Evolutionary conservation across 129 eudicot genomes (phyloP).

Genomic region (Escallonia rubra): DNA sequence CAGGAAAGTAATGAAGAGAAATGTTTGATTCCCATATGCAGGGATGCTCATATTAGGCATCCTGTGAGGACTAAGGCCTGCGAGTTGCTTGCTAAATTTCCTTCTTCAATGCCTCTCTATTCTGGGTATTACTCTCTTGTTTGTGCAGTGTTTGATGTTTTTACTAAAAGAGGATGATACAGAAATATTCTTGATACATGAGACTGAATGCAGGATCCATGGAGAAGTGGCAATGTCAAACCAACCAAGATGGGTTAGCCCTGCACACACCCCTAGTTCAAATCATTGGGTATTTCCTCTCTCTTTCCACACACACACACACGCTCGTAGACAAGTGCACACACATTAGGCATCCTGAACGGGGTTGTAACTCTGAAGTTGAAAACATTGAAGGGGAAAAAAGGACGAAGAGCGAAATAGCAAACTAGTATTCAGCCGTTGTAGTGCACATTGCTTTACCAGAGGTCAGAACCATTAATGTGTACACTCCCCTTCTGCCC

Average conservation of each 20-base stretch:
- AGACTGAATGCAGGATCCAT: slow-evolving; percentile 47
- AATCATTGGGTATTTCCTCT: slow-evolving; percentile 2
- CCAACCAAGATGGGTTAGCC: slow-evolving; percentile 52
- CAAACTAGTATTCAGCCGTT: no score
- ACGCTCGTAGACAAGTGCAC: no score
- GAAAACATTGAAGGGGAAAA: not conserved
- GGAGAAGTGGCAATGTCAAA: slow-evolving; percentile 75
- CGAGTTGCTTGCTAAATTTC: slow-evolving; percentile 44
- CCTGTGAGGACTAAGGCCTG: slow-evolving; percentile 48
- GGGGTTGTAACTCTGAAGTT: not conserved
- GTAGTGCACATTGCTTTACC: no score
- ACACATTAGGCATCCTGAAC: no score
- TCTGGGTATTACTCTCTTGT: slow-evolving; percentile 48
- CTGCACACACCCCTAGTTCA: slow-evolving; percentile 22
- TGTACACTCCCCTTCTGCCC: no score
- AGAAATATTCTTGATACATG: slow-evolving; percentile 5
- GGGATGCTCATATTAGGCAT: slow-evolving; percentile 49
- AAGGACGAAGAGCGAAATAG: no score
- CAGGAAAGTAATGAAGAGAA: slow-evolving; percentile 28
- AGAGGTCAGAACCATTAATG: no score
- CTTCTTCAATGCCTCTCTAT: slow-evolving; percentile 59
- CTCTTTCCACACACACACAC: not conserved
- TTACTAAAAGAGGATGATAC: not conserved
- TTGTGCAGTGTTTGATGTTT: not conserved
- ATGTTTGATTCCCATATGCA: slow-evolving; percentile 36